These are phyloP conservation scores for Pulicaria dysenterica DNA, from an alignment of 129 eudicot genomes.

Conservation along the genomic window DNA sequence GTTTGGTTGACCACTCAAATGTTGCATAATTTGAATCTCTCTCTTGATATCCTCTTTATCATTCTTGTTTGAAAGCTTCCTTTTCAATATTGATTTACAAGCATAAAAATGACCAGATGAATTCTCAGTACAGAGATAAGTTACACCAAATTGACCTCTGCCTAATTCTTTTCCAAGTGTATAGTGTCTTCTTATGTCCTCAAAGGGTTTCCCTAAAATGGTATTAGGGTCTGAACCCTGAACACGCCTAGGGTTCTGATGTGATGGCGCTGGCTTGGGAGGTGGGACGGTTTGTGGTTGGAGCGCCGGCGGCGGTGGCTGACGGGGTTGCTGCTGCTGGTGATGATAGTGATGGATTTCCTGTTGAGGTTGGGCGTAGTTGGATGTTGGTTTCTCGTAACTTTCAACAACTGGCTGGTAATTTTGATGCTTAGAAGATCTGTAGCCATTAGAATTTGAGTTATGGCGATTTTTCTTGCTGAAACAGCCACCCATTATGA, in stretches of 20 bases:
- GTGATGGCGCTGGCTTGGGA: constrained; percentile 30
- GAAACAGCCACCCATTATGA: constrained; percentile 56
- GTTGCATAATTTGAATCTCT: constrained; percentile 74
- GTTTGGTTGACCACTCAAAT: constrained; percentile 74
- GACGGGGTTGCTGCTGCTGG: constrained; percentile 17
- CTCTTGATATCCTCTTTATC: constrained; percentile 71
- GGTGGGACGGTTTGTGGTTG: constrained; percentile 21
- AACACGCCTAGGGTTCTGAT: constrained; percentile 38
- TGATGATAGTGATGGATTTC: constrained; percentile 27
- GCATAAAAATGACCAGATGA: constrained; percentile 55
- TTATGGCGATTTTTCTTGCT: constrained; percentile 42
- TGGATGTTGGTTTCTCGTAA: constrained; percentile 44
- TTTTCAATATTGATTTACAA: constrained; percentile 69
- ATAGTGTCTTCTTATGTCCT: constrained; percentile 55
- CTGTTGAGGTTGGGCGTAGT: constrained; percentile 36
- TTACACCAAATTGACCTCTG: constrained; percentile 77
- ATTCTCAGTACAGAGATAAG: constrained; percentile 63
- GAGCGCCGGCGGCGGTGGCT: constrained; percentile 35
- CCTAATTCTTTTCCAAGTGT: constrained; percentile 76
- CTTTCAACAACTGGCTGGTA: constrained; percentile 38
- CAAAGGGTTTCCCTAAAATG: constrained; percentile 73
- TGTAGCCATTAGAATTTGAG: constrained; percentile 36
- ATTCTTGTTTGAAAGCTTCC: constrained; percentile 56
- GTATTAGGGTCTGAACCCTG: constrained; percentile 48
- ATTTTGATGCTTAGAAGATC: constrained; percentile 36